phyloP scores from a whole-genome alignment of 306 rosid genomes.

The Hippophae tibetana region DNA sequence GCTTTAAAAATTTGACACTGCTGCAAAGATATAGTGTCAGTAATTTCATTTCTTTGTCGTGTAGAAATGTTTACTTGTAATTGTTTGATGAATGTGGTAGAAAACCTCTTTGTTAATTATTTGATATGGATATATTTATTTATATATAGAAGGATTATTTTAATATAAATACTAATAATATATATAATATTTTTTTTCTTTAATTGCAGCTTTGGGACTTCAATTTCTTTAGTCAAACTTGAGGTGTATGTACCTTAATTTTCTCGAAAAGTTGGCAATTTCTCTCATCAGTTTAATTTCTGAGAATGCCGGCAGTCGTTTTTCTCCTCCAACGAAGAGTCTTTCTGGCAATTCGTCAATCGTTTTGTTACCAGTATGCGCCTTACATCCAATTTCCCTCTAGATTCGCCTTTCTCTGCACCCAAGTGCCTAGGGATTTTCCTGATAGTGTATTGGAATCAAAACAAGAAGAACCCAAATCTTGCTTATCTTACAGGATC shows the following conservation, averaged over 20 bases:
- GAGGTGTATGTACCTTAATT: no score
- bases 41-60: conserved; percentile 17
- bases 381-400: conserved; percentile 13
- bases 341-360: conserved; percentile 55
- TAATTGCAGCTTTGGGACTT: conserved; percentile 44
- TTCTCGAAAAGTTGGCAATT: no score
- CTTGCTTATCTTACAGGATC: conserved; percentile 57
- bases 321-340: conserved; percentile 19
- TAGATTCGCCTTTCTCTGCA: conserved; percentile 29
- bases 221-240: conserved; percentile 17
- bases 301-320: conserved; percentile 21
- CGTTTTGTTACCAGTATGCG: conserved; percentile 20
- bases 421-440: conserved; percentile 26
- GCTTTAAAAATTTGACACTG: background rate
- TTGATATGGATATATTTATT: no score
- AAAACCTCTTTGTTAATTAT: no score
- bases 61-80: background rate
- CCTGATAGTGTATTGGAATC: conserved; percentile 13
- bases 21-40: background rate
- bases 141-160: no score
- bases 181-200: background rate
- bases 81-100: no score
- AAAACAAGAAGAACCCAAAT: conserved; percentile 20
- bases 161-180: no score
- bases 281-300: no score